Conservation (phyloP, 257 asterid genomes). For the Solanum arcanum region DNA sequence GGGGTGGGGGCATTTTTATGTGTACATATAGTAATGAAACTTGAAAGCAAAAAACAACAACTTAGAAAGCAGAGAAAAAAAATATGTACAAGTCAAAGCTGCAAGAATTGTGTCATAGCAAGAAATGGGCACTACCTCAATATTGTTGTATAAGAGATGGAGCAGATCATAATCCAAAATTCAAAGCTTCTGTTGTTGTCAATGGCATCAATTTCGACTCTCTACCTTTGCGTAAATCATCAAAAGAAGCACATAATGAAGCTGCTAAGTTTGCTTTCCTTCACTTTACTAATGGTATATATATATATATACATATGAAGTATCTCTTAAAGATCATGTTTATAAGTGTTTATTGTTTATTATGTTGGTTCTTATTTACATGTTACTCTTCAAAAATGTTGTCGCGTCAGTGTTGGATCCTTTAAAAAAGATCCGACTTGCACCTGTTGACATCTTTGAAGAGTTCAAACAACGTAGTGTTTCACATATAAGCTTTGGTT, state of each 20-base stretch:
- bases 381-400: not conserved
- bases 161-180: constrained; percentile 28
- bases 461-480: not conserved
- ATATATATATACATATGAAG: not conserved
- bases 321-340: not conserved
- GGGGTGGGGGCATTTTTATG: not conserved
- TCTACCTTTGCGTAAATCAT: constrained; percentile 15
- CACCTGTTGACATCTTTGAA: not conserved
- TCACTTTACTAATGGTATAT: constrained; percentile 31
- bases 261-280: constrained; percentile 37
- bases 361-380: not conserved
- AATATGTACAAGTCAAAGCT: constrained; percentile 34
- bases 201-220: constrained; percentile 23
- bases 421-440: not conserved
- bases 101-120: constrained; percentile 32
- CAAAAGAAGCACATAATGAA: constrained; percentile 31
- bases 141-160: constrained; percentile 34
- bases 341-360: not conserved
- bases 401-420: not conserved
- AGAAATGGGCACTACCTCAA: constrained; percentile 27
- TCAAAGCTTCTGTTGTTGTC: constrained; percentile 39
- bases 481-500: not conserved
- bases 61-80: not conserved
- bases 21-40: not conserved
- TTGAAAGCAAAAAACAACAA: not conserved